Base-by-base conservation (phyloP, 352 stramenopile genomes). In the Phytophthora boehmeriae region DNA sequence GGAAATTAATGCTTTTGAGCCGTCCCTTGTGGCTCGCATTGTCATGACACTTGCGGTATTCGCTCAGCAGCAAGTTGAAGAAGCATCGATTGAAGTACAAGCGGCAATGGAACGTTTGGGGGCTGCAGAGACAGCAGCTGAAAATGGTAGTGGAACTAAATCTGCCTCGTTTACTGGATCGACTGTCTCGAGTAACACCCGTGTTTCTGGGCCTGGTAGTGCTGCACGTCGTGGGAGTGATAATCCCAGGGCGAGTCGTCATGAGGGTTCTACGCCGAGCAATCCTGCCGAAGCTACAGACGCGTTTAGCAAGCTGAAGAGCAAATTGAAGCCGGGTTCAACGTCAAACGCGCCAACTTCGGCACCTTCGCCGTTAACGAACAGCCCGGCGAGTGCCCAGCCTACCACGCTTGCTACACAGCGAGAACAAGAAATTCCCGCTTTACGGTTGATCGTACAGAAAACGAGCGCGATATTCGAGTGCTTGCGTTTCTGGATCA, bases 391-490 rank as follows among this genome's bases (percentile, higher is more conserved):
- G 5, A 73, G 39, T 49, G 52, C 52, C 6, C 38, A 45, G 45
- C 14, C 39, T 34, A 58, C 53, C 17, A 25, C 44, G 9, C 2
- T 25, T 20, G 23, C 53, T 54, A n/a, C 36, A 14, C 65, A 61
- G 17, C 65, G 52, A 52, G 75, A 90, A 32, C 73, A 83, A 8
- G 83, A 93, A 4, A 91, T 90, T 2, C 78, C 85, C 8, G 83
- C 81, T 0, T 58, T 96, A 47, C 78, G 81, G 0, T 47, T 91
- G 20, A 93, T 94, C 42, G 83, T 92, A 13, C 80, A 91, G 50
- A 96, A 96, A 64, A 94, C 83, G 2, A 89, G 74, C 35, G 73
- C 83, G 6, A 93, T 96, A 45, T 96, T 96, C 43, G 87, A 96
- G 54, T 92, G 85, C 42, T 58, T 96, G 27, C 85, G 84, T 2